A percentile compares a stretch with the other conserved stretches of the same genome.
Conservation (phyloP, 75 land plant species). For the Isoetes taiwanensis region DNA sequence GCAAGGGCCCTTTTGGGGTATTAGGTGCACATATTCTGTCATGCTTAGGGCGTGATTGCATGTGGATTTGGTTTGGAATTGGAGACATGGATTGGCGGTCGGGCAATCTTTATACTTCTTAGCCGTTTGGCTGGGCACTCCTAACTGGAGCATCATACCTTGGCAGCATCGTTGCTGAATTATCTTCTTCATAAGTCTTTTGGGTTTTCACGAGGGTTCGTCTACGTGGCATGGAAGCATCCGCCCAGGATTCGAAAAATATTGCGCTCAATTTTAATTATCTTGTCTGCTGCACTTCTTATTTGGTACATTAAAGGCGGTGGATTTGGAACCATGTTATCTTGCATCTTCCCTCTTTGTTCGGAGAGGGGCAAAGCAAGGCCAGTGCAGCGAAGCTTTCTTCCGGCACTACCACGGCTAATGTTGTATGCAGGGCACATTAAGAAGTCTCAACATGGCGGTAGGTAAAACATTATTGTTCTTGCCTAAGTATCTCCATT, state of each 20-base stretch:
- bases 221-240: conserved; percentile 80
- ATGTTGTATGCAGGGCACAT: conserved; percentile 64
- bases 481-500: neutral
- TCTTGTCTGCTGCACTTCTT: conserved; percentile 38
- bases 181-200: conserved; percentile 56
- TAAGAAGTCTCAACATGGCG: conserved; percentile 83
- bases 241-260: conserved; percentile 59
- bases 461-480: conserved; percentile 14
- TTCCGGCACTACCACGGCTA: conserved; percentile 87
- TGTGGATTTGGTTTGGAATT: conserved; percentile 99
- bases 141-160: conserved; percentile 3
- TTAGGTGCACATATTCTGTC: conserved; percentile 75
- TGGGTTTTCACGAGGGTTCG: conserved; percentile 51
- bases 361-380: conserved; percentile 15
- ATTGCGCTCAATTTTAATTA: conserved; percentile 68
- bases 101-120: conserved; percentile 56
- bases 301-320: conserved; percentile 73
- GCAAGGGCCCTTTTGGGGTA: conserved; percentile 71
- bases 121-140: conserved; percentile 17
- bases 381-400: conserved; percentile 61
- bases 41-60: conserved; percentile 68
- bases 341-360: conserved; percentile 32
- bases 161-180: conserved; percentile 52
- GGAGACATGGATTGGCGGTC: conserved; percentile 94
- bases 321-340: conserved; percentile 58